Evolutionary conservation across 139 green algal species (phyloP), one percentile per base, ranked within the genome.

Genomic region (Prasinococcaceae sp.): DNA sequence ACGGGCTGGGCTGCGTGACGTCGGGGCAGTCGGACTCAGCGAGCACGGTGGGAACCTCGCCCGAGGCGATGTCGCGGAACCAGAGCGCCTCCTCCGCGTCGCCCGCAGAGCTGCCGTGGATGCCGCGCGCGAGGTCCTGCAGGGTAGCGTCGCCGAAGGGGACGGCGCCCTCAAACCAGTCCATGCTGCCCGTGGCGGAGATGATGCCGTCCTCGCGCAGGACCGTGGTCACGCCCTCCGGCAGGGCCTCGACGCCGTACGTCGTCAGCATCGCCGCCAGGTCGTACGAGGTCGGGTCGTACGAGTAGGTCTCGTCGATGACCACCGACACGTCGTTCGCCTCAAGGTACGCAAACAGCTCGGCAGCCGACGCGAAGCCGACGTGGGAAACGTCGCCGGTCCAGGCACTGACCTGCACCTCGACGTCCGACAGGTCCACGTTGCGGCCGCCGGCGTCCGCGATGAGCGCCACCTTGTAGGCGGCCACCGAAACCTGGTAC

Each of bases 101-200:
- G 4, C 12, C 12, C 10, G 33, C 12, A 12, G 10, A 9, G 40
- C 16, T 42, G 6, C n/a, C 17, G 16, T 54, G 30, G 22, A 62
- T 14, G 10, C 23, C 24, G 2, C 19, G 14, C 12, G 47, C 35
- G 19, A 62, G 32, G 19, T 62, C 44, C 32, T 45, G 30, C 43
- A 62, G 54, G 10, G 54, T 43, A 12, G 47, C 29, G 16, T 62
- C 35, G 19, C 43, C 43, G 20, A 47, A 17, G 12, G 43, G 43
- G 17, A 54, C 28, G 22, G 54, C 54, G 17, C 44, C 45, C 26
- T 62, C 54, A 20, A 43, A 62, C 43, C 43, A 62, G 14, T 53
- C 54, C n/a, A 47, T 9, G 10, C 40, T 14, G 6, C 40, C 40
- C 10, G 6, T 25, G 19, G 40, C 6, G 40, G 6, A 25, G 9